Conservation (phyloP, 495 filamentous ascomycete genomes). For the Trypethelium eluteriae region DNA sequence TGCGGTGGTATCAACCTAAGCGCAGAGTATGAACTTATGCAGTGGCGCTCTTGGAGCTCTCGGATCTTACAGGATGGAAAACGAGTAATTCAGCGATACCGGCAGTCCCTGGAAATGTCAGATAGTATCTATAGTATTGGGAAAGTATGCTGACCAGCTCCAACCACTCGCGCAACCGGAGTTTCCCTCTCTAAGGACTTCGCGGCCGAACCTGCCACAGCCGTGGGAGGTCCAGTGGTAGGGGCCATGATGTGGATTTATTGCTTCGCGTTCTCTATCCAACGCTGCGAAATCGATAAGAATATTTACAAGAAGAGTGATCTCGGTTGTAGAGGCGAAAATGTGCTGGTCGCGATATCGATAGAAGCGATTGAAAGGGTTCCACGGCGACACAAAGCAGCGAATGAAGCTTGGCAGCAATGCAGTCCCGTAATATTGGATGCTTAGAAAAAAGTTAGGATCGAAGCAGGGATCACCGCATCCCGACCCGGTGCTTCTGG, state of each 20-base stretch:
- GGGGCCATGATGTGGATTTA: background rate
- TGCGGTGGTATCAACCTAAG: slow-evolving; percentile 75
- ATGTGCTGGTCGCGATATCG: background rate
- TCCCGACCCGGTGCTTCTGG: background rate
- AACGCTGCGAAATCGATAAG: no score
- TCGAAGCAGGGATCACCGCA: background rate
- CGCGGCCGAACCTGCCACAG: slow-evolving; percentile 26
- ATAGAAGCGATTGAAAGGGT: background rate
- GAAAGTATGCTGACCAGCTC: slow-evolving; percentile 61
- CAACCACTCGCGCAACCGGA: slow-evolving; percentile 73
- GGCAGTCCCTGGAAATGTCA: slow-evolving; percentile 59
- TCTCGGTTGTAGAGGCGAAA: no score
- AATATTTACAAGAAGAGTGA: no score
- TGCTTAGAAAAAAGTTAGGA: background rate
- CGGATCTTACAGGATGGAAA: slow-evolving; percentile 67
- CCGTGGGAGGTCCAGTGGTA: background rate
- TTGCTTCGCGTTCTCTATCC: no score
- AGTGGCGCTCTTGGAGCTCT: slow-evolving; percentile 25
- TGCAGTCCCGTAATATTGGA: background rate
- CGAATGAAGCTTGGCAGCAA: background rate
- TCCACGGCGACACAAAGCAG: background rate
- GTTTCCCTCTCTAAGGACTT: slow-evolving; percentile 81
- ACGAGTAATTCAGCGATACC: slow-evolving; percentile 94
- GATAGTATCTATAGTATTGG: background rate
- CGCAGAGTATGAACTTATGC: background rate